A percentile compares a stretch with the other conserved stretches of the same genome.
Conservation (phyloP, 129 eudicot genomes). For the Glebionis coronaria region DNA sequence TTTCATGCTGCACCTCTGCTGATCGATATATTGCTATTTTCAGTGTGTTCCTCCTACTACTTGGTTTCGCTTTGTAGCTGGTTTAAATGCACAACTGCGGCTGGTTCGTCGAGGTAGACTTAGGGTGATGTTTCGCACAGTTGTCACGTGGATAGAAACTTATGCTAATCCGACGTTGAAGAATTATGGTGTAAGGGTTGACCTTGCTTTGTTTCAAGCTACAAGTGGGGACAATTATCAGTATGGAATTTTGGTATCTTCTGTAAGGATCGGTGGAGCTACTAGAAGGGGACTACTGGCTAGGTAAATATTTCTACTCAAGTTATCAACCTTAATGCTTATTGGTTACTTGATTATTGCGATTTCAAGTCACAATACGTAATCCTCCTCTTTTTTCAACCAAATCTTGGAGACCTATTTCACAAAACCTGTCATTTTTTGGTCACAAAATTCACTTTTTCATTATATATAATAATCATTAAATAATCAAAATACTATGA, state of each 20-base stretch:
- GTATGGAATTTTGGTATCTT: constrained; percentile 75
- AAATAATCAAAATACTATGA: background rate
- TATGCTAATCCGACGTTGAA: constrained; percentile 76
- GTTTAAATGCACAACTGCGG: constrained; percentile 92
- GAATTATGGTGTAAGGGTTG: constrained; percentile 63
- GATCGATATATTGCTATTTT: constrained; percentile 18
- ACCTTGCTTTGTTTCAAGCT: constrained; percentile 82
- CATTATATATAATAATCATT: background rate
- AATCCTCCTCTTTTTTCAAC: background rate
- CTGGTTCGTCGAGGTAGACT: constrained; percentile 76
- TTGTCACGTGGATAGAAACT: constrained; percentile 70
- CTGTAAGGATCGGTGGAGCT: constrained; percentile 45
- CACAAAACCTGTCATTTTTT: background rate
- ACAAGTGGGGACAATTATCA: constrained; percentile 65
- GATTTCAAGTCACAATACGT: background rate
- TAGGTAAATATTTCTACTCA: constrained; percentile 41
- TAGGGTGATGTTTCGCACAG: constrained; percentile 51
- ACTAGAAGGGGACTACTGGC: constrained; percentile 35
- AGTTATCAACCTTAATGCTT: constrained; percentile 7
- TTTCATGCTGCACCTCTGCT: constrained; percentile 7
- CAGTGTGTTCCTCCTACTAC: constrained; percentile 94
- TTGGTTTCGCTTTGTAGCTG: constrained; percentile 97
- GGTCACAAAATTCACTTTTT: background rate
- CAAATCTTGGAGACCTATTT: background rate
- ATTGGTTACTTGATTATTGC: background rate